Conservation (phyloP, 1,139 yeast species). For the Insectozyma bohioensis region DNA sequence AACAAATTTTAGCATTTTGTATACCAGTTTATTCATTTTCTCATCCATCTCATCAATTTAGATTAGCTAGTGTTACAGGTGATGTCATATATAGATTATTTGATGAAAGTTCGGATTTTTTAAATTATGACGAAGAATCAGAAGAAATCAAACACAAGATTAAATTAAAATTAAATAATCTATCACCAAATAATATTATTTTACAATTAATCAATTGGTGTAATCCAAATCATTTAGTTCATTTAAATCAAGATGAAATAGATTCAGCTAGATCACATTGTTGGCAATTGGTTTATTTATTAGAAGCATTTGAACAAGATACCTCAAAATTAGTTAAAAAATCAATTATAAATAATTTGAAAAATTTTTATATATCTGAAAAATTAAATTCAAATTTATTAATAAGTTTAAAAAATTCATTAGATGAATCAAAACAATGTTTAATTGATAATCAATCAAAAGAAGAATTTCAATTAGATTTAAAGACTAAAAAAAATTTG, state of each 20-base stretch:
- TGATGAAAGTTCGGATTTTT: conserved; percentile 17
- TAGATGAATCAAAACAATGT: conserved; percentile 32
- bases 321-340: conserved; percentile 55
- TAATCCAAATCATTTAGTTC: conserved; percentile 71
- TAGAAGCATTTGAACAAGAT: conserved; percentile 52
- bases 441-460: conserved; percentile 19
- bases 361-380: conserved; percentile 43
- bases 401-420: conserved; percentile 31
- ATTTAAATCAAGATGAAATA: conserved; percentile 41
- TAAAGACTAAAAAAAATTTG: conserved; percentile 44
- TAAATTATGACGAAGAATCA: conserved; percentile 8
- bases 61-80: conserved; percentile 62
- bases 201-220: conserved; percentile 87
- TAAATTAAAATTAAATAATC: conserved; percentile 26
- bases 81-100: conserved; percentile 65
- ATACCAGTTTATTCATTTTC: conserved; percentile 89
- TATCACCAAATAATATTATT: conserved; percentile 59
- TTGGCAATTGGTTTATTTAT: conserved; percentile 55
- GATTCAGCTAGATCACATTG: conserved; percentile 47
- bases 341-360: conserved; percentile 52
- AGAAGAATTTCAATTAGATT: conserved; percentile 40
- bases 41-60: conserved; percentile 68
- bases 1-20: conserved; percentile 84
- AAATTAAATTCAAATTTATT: conserved; percentile 30
- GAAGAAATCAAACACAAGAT: too few species aligned